phyloP scores from a whole-genome alignment of 1,284 basidiomycete genomes.

The Phellopilus nigrolimitatus region DNA sequence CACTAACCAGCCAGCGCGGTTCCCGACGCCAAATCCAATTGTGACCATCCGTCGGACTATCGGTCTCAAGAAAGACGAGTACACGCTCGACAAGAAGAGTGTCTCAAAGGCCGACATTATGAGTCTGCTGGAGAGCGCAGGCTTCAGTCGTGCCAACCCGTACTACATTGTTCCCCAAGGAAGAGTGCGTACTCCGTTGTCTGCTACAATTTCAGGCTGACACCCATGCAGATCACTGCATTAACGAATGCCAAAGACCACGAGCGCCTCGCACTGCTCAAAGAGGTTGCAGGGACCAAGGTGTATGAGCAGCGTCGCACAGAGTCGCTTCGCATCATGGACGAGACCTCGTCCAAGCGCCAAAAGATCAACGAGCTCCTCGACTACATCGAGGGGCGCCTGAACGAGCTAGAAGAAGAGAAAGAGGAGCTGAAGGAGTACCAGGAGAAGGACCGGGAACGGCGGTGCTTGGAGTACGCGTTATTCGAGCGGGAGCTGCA shows the following conservation, averaged over 20 bases:
- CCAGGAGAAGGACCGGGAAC: constrained; percentile 91
- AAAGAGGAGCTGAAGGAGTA: constrained; percentile 97
- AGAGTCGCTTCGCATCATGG: constrained; percentile 94
- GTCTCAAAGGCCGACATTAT: constrained; percentile 96
- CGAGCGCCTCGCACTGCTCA: constrained; percentile 88
- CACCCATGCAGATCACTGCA: constrained; percentile 73
- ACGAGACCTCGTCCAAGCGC: constrained; percentile 91
- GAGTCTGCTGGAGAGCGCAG: constrained; percentile 92
- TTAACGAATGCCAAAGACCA: constrained; percentile 97
- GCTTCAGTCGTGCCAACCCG: constrained; percentile 95
- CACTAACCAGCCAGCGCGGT: constrained; percentile 87
- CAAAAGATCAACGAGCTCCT: constrained; percentile 89
- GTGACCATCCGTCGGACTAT: constrained; percentile 89
- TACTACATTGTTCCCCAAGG: constrained; percentile 99
- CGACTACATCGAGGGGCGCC: constrained; percentile 85
- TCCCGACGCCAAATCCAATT: constrained; percentile 83
- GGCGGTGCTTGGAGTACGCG: constrained; percentile 93
- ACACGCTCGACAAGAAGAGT: constrained; percentile 93
- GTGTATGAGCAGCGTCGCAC: constrained; percentile 94
- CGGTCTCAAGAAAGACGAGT: constrained; percentile 98
- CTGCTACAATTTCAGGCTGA: not conserved
- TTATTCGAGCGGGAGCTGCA: constrained; percentile 88
- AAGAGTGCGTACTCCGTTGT: constrained; percentile 53
- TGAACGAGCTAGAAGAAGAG: constrained; percentile 92
- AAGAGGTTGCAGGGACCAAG: constrained; percentile 98